phyloP scores from a whole-genome alignment of 257 asterid genomes.

The Petrea volubilis region DNA sequence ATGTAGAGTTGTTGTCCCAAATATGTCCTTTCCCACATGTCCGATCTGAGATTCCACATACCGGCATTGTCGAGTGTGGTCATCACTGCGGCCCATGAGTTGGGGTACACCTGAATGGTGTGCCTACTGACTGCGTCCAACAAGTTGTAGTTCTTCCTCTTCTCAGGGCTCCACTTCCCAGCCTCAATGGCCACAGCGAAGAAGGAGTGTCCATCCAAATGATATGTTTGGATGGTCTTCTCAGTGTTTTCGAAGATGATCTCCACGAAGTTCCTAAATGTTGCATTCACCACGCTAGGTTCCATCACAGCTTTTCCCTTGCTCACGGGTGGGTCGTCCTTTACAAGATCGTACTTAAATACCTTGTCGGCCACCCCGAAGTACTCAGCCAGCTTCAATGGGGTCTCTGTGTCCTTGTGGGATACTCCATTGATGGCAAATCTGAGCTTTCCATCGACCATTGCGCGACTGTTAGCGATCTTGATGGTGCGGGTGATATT shows the following conservation, averaged over 20 bases:
- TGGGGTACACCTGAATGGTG: conserved; percentile 58
- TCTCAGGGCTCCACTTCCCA: conserved; percentile 48
- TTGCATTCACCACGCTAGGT: conserved; percentile 46
- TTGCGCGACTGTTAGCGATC: conserved; percentile 30
- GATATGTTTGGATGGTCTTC: conserved; percentile 55
- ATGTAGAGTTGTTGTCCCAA: conserved; percentile 58
- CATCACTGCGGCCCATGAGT: conserved; percentile 58
- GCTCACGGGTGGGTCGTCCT: conserved; percentile 42
- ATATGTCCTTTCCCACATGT: conserved; percentile 52
- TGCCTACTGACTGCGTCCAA: conserved; percentile 54
- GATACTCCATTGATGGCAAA: conserved; percentile 52
- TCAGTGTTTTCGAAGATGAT: conserved; percentile 48
- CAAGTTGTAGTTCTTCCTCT: conserved; percentile 59
- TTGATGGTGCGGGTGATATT: conserved; percentile 63
- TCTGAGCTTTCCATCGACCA: conserved; percentile 46
- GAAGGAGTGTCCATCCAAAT: conserved; percentile 61
- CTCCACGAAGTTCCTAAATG: conserved; percentile 48
- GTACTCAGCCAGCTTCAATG: conserved; percentile 58
- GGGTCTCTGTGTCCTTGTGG: conserved; percentile 47
- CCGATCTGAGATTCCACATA: conserved; percentile 57
- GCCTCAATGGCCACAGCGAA: conserved; percentile 59
- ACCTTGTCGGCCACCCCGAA: conserved; percentile 35
- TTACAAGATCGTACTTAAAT: conserved; percentile 39
- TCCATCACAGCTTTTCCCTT: conserved; percentile 16
- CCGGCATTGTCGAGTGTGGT: conserved; percentile 56